Evolutionary conservation across 2,329 filamentous ascomycete species (phyloP), one percentile per base, ranked within the genome.

Genomic region (Colletotrichum sp.): DNA sequence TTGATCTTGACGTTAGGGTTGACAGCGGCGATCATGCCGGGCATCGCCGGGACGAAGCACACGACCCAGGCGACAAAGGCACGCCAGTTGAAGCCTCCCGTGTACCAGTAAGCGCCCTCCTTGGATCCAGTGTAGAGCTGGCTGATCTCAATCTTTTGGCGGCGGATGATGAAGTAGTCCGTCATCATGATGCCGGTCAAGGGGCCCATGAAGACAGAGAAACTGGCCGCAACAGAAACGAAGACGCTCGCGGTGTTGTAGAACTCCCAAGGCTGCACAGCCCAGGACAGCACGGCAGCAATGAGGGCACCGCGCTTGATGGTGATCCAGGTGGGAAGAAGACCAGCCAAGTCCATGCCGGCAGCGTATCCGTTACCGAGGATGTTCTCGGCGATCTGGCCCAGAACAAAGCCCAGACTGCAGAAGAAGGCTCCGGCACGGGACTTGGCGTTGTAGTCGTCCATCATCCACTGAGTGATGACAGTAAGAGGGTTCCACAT

Each of bases 71-170:
- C 77, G 4, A 78, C 72, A 16, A 81, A 79, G 2, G 81, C 82
- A 27, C 83, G 78, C 80, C 79, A 83, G 74, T 85, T 84, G 65
- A 75, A 73, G 9, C 84, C 83, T 16, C 79, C 70, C 4, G 75
- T 74, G 76, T 82, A 85, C 78, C 82, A 84, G 74, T 86, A 86
- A 15, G 82, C 82, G 4, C 81, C 82, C 21, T 82, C 78, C 7
- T 75, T 76, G 11, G 78, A 76, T 13, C 76, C 77, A 8, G 77
- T 77, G 73, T 86, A 86, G 12, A 86, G 72, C 57, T 84, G 82
- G 13, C 80, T 81, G 31, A 85, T 76, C 72, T 84, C 81, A 62
- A 85, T 78, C 66, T 81, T 81, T 64, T 81, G 79, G 4, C 79
- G 78, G 8, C 84, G 82, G n/a, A 81, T 55, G 24, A 80, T 21